Conservation (phyloP, 2,329 filamentous ascomycete species). For the Furcasterigmium furcatum region DNA sequence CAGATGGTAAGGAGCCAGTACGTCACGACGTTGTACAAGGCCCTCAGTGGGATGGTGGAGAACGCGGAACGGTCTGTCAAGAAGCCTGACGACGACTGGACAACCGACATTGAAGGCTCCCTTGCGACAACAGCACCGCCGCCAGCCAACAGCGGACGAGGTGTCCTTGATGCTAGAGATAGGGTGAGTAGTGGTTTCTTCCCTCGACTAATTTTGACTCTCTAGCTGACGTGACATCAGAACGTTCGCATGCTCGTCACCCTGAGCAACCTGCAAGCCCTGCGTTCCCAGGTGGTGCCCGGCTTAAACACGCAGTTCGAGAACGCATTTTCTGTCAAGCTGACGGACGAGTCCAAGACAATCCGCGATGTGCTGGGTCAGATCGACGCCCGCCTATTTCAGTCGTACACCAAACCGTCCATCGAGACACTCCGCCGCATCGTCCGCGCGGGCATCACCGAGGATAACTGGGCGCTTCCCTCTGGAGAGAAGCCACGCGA, state of each 20-base stretch:
- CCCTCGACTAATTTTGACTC: not conserved
- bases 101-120: slow-evolving; percentile 40
- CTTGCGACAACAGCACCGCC: slow-evolving; percentile 28
- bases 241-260: slow-evolving; percentile 93
- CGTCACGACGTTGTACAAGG: slow-evolving; percentile 90
- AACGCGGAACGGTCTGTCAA: slow-evolving; percentile 79
- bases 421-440: slow-evolving; percentile 65
- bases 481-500: slow-evolving; percentile 60
- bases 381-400: slow-evolving; percentile 88
- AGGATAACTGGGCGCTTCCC: slow-evolving; percentile 67
- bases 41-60: slow-evolving; percentile 92
- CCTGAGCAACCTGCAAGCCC: slow-evolving; percentile 82
- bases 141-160: slow-evolving; percentile 35
- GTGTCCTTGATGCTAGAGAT: slow-evolving; percentile 52
- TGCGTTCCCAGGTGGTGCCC: slow-evolving; percentile 80
- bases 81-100: slow-evolving; percentile 62
- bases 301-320: slow-evolving; percentile 91
- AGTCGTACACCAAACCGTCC: slow-evolving; percentile 82
- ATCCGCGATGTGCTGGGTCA: slow-evolving; percentile 87
- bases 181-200: slow-evolving; percentile 38
- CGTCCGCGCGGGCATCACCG: slow-evolving; percentile 69
- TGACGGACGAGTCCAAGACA: slow-evolving; percentile 89
- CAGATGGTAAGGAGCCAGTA: slow-evolving; percentile 92
- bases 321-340: slow-evolving; percentile 86
- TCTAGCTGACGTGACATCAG: slow-evolving; percentile 39